Conservation (phyloP, 805 yeast genomes). For the Pichia cephalocereana region DNA sequence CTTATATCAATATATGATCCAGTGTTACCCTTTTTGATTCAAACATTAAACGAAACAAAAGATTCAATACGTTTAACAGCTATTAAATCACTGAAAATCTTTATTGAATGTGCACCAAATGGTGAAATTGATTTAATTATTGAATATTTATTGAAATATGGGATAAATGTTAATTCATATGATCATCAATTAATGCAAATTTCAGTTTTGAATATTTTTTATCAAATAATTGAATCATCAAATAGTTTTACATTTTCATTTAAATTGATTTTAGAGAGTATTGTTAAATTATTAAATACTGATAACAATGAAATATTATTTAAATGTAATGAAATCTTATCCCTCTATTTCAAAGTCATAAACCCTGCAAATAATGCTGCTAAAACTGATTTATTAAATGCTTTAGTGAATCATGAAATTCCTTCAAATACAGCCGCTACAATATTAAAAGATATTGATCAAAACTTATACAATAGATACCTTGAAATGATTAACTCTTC, state of each 20-base stretch:
- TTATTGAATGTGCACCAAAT: conserved; percentile 43
- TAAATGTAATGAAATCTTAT: conserved; percentile 22
- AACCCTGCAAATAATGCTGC: conserved; percentile 29
- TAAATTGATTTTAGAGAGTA: conserved; percentile 18
- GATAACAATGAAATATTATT: conserved; percentile 10
- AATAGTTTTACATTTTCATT: conserved; percentile 22
- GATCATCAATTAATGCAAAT: conserved; percentile 29
- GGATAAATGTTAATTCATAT: conserved; percentile 35
- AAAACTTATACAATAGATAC: conserved; percentile 12
- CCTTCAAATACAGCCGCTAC: conserved; percentile 15
- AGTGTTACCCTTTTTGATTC: conserved; percentile 44
- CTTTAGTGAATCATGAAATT: conserved; percentile 29
- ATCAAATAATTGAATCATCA: conserved; percentile 31
- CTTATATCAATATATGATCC: conserved; percentile 34
- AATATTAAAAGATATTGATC: conserved; percentile 25
- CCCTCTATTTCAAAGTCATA: conserved; percentile 28
- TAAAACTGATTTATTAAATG: conserved; percentile 35
- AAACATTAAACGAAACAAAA: conserved; percentile 35
- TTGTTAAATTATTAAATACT: conserved; percentile 18
- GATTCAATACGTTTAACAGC: conserved; percentile 33
- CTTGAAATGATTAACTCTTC: conserved; percentile 10
- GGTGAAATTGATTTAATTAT: conserved; percentile 2
- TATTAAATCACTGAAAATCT: conserved; percentile 41
- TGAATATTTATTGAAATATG: conserved; percentile 37
- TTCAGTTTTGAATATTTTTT: conserved; percentile 37